Evolutionary conservation across 2,329 filamentous ascomycete genomes (phyloP), one percentile per base, ranked within the genome.

Genomic region (Penicillium sclerotigenum): DNA sequence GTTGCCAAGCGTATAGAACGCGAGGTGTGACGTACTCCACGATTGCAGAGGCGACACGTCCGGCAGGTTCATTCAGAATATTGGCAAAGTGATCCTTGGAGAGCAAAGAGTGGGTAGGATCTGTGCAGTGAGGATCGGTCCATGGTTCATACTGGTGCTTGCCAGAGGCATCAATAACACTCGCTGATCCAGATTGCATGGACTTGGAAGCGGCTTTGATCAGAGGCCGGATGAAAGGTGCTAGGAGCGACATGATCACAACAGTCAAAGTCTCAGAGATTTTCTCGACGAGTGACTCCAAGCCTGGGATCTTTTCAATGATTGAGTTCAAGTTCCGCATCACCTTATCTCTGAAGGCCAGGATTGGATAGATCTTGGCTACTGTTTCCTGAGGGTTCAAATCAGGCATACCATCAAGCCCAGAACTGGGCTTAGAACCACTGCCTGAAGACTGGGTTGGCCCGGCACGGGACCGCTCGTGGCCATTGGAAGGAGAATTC

Each of bases 231-330:
- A 99, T 83, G 73, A 95, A 97, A 0, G 94, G 94, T 0, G 94
- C 90, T 18, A 99, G 81, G 1, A 99, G 83, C 6, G 91, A 92
- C 59, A 99, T 83, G 48, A 99, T 85, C 71, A 97, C 97, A 7
- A 96, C 82, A 0, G 93, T 96, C 38, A 99, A 80, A 1, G 89
- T 93, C 77, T 99, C 94, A 54, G 89, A 90, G 66, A 99, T 96
- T 66, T 91, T 93, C 61, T 97, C 93, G 22, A 97, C 85, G n/a
- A 97, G 79, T 59, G 87, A 78, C 75, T 96, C 91, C 4, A 99
- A 81, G 0, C 93, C 93, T 0, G 94, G 94, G 37, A 99, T 88
- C 78, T 95, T 97, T 66, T 91, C 86, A 63, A 97, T 91, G 50
- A 91, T 74, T 37, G 85, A 83, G 68, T 86, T 91, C 73, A 99